Evolutionary conservation across 176 grass and related monocot species (phyloP), one percentile per base, ranked within the genome.

Genomic region (Musa schizocarpa): DNA sequence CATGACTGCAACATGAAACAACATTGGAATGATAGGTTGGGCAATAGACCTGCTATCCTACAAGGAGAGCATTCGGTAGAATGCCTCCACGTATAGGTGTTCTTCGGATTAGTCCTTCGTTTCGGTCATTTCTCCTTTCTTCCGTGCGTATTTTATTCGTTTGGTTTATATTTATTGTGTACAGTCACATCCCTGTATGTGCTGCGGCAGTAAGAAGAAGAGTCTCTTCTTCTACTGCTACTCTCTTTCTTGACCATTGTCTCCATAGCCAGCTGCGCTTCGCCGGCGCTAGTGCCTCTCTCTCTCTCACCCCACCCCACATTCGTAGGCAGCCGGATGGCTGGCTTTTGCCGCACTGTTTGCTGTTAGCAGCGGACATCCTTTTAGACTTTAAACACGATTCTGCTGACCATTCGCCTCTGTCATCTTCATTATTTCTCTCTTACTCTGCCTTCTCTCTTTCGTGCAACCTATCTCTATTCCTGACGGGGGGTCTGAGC

Each of bases 51-150:
- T 43, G 34, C 4, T 43, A 43, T 43, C 34, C 34, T 43, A 6
- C 34, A 43, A 43, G 34, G 34, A 6, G 55, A 58, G 13, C 4
- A 17, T 65, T 65, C 23, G 19, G 8, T 17, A 22, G 12, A 19
- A n/a, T 70, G 17, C 68, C n/a, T 70, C 68, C 43, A 20, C 22
- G 7, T 70, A 65, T 51, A 50, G 68, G 68, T n/a, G 68, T 21
- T 19, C 1, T 2, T 50, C 8, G 9, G 34, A 52, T 52, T 68
- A 10, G 26, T 13, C 20, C 43, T 68, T 68, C 16, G 26, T 24
- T 65, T 68, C 13, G 13, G 65, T 11, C 51, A 70, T 43, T 70
- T 68, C 19, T 70, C 21, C 43, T 48, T 70, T 20, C 17, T 70
- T 51, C 9, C 20, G 68, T 43, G 34, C 34, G 34, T 43, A 5